Evolutionary conservation across 2,329 filamentous ascomycete species (phyloP).

Genomic region (Neonectria neomacrospora): DNA sequence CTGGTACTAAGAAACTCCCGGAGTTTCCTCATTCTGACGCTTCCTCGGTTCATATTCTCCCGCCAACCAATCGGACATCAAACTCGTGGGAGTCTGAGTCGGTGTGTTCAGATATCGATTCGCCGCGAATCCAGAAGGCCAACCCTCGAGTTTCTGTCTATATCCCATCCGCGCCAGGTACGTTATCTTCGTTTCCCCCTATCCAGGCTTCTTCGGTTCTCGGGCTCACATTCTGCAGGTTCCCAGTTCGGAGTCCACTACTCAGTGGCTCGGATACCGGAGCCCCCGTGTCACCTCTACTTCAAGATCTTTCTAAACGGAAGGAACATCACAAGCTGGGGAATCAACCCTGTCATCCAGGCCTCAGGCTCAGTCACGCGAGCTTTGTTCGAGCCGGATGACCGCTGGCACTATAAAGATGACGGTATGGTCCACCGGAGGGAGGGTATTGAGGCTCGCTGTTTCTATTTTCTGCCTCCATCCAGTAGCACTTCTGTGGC

Average conservation of each 20-base stretch:
- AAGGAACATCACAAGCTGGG: slow-evolving; percentile 63
- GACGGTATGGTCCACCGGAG: slow-evolving; percentile 47
- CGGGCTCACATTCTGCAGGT: slow-evolving; percentile 48
- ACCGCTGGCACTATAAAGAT: slow-evolving; percentile 54
- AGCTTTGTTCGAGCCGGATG: slow-evolving; percentile 61
- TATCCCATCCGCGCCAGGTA: slow-evolving; percentile 65
- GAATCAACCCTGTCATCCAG: slow-evolving; percentile 54
- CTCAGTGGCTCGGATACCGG: slow-evolving; percentile 50
- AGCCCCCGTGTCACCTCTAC: slow-evolving; percentile 56
- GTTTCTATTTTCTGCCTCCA: slow-evolving; percentile 60
- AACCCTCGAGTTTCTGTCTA: slow-evolving; percentile 64
- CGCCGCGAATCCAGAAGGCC: slow-evolving; percentile 43
- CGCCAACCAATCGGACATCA: slow-evolving; percentile 26
- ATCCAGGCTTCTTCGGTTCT: not conserved
- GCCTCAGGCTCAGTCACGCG: slow-evolving; percentile 55
- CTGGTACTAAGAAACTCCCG: slow-evolving; percentile 53
- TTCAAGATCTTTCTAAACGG: slow-evolving; percentile 69
- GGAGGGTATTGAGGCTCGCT: slow-evolving; percentile 59
- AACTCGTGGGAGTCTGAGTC: slow-evolving; percentile 33
- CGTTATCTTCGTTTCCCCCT: slow-evolving; percentile 13
- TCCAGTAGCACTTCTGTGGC: slow-evolving; percentile 53
- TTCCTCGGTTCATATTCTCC: slow-evolving; percentile 54
- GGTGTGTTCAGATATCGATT: not conserved
- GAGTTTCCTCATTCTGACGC: slow-evolving; percentile 67
- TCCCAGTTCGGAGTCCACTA: slow-evolving; percentile 66